Evolutionary conservation across 2,329 filamentous ascomycete species (phyloP), one percentile per base, ranked within the genome.

Genomic region (Immersiporthe knoxdaviesiana): DNA sequence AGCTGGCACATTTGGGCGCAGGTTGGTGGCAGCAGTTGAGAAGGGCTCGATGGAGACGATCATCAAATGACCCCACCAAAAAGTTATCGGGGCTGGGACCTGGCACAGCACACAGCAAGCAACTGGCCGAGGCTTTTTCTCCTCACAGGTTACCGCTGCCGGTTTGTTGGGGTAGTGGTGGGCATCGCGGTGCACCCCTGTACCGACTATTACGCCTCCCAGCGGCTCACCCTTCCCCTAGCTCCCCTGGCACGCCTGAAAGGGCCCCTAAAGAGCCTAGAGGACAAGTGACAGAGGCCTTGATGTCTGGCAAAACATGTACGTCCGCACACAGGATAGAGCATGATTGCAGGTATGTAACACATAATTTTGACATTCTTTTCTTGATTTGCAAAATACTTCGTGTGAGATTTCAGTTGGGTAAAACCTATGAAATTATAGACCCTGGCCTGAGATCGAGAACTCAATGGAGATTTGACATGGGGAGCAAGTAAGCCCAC

Each of bases 31-130:
- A 35, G 56, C 16, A 35, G 16, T 41, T 18, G 44, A 47, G 37
- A 11, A 27, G 65, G 35, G 21, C 56, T 61, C 12, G 65, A 54
- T 37, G 65, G 65, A 54, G 37, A 50, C 47, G n/a, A 60, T 54
- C 54, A 60, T 60, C 65, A 59, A 60, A n/a, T 66, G 41, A 61
- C 65, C 64, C 65, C 65, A 66, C 65, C 56, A 66, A 60, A 66
- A 60, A 66, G 58, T 60, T 47, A 32, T 39, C 37, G 16, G 21
- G 37, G 41, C 64, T 60, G 16, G 41, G 39, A 37, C 24, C n/a
- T n/a, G n/a, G n/a, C n/a, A n/a, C 4, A 35, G n/a, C 16, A 18
- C 54, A 27, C 24, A 24, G 39, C 37, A 54, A 54, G 41, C 56
- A 60, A 12, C 39, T 66, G 65, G 65, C 65, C 65, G 65, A 66